These are phyloP conservation scores for Notholithocarpus densiflorus DNA, from an alignment of 306 rosid genomes.

Conservation along the genomic window DNA sequence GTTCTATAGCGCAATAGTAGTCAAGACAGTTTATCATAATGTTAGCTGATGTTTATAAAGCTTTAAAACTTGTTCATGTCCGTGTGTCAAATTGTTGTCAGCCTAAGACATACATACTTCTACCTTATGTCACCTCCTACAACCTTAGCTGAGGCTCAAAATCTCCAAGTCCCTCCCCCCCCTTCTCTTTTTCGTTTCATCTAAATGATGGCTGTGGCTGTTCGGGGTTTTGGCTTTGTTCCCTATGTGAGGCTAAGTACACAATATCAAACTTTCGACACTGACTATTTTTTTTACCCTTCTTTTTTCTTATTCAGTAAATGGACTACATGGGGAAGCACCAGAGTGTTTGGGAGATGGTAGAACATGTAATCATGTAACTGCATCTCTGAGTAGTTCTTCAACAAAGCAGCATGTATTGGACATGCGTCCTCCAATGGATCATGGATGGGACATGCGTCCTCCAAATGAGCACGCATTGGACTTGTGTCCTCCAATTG, in stretches of 20 bases:
- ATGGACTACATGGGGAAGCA: conserved; percentile 31
- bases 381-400: conserved; percentile 22
- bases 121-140: not conserved
- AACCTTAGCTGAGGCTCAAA: not conserved
- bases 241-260: not conserved
- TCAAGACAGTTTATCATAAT: not conserved
- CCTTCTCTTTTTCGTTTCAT: no score
- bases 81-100: not conserved
- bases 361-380: conserved; percentile 17
- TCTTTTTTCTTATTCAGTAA: conserved; percentile 26
- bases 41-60: not conserved
- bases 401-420: conserved; percentile 37
- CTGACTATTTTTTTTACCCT: not conserved
- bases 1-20: not conserved
- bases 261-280: not conserved
- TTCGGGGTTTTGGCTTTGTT: not conserved
- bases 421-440: conserved; percentile 31
- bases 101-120: no score
- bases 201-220: not conserved
- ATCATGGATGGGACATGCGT: conserved; percentile 16
- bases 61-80: not conserved
- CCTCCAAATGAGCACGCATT: conserved; percentile 23
- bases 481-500: conserved; percentile 25
- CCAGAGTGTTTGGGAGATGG: conserved; percentile 32
- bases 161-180: no score